phyloP scores from a whole-genome alignment of 495 filamentous ascomycete species.

The Achaetomiella virescens region DNA sequence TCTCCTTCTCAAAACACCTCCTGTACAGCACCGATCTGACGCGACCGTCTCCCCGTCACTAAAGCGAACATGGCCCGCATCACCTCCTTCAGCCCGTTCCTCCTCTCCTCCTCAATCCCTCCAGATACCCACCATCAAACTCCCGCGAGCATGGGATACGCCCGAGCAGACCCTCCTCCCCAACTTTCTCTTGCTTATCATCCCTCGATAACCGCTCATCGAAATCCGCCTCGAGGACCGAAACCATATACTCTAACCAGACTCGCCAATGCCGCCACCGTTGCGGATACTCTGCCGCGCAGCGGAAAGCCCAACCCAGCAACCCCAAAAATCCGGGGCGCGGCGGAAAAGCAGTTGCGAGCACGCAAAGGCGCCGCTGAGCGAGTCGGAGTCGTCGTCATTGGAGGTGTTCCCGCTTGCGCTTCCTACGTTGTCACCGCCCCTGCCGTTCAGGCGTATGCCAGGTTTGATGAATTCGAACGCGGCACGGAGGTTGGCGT shows the following conservation, averaged over 20 bases:
- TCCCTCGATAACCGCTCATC: slow-evolving; percentile 44
- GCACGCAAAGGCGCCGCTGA: slow-evolving; percentile 51
- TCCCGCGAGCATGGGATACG: slow-evolving; percentile 29
- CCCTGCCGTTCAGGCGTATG: not conserved
- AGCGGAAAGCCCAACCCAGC: slow-evolving; percentile 91
- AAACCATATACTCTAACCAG: slow-evolving; percentile 76
- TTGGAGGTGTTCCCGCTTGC: slow-evolving; percentile 14
- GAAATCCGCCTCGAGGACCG: slow-evolving; percentile 72
- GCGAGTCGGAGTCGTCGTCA: slow-evolving; percentile 32
- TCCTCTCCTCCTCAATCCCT: slow-evolving; percentile 30
- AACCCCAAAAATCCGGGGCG: slow-evolving; percentile 81
- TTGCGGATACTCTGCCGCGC: slow-evolving; percentile 60
- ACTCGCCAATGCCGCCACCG: slow-evolving; percentile 79
- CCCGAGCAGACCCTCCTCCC: not conserved
- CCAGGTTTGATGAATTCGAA: slow-evolving; percentile 25
- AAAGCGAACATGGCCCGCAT: slow-evolving; percentile 34
- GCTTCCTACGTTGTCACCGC: slow-evolving; percentile 10
- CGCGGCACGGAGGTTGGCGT: slow-evolving; percentile 35
- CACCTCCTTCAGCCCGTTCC: slow-evolving; percentile 33
- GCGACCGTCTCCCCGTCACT: slow-evolving; percentile 29
- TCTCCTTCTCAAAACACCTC: slow-evolving; percentile 48
- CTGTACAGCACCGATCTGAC: slow-evolving; percentile 33
- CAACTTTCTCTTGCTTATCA: slow-evolving; percentile 7
- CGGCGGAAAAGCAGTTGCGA: slow-evolving; percentile 63
- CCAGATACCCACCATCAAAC: slow-evolving; percentile 23